Evolutionary conservation across 257 asterid species (phyloP).

Genomic region (Thymus quinquecostatus): DNA sequence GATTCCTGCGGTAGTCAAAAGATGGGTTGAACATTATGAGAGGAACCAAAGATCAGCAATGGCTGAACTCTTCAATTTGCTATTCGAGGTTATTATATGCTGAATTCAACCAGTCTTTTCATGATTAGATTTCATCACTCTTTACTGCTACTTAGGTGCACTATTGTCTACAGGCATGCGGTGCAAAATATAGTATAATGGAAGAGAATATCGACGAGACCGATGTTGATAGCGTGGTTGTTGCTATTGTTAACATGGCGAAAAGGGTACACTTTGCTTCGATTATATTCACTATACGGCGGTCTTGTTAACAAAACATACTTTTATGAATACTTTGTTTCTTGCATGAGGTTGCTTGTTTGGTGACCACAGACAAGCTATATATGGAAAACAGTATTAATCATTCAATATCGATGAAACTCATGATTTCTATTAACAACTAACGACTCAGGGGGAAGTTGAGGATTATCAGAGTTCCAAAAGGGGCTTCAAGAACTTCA

Average conservation of each 20-base stretch:
- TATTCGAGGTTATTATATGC: slow-evolving; percentile 71
- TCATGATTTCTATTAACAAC: slow-evolving; percentile 50
- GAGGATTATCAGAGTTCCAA: slow-evolving; percentile 96
- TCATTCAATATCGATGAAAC: slow-evolving; percentile 15
- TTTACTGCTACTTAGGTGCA: slow-evolving; percentile 16
- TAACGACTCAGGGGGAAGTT: slow-evolving; percentile 69
- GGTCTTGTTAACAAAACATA: neutral
- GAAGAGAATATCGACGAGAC: slow-evolving; percentile 78
- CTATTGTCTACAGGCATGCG: slow-evolving; percentile 74
- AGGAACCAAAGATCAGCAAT: slow-evolving; percentile 66
- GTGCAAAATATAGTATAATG: slow-evolving; percentile 71
- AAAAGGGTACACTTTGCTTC: slow-evolving; percentile 66
- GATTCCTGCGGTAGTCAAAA: slow-evolving; percentile 77
- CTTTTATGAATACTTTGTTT: slow-evolving; percentile 2
- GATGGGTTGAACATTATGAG: slow-evolving; percentile 89
- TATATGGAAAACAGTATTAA: slow-evolving; percentile 3
- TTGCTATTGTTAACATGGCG: slow-evolving; percentile 87
- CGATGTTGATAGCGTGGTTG: slow-evolving; percentile 92
- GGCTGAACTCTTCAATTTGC: slow-evolving; percentile 74
- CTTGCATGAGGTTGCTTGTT: slow-evolving; percentile 9
- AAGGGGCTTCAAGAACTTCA: slow-evolving; percentile 84
- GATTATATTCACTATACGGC: neutral
- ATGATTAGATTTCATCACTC: slow-evolving; percentile 23
- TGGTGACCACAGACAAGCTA: slow-evolving; percentile 17
- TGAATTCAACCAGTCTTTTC: slow-evolving; percentile 24